Evolutionary conservation across 1,139 yeast species (phyloP).

Genomic region (Blastobotrys serpentis): DNA sequence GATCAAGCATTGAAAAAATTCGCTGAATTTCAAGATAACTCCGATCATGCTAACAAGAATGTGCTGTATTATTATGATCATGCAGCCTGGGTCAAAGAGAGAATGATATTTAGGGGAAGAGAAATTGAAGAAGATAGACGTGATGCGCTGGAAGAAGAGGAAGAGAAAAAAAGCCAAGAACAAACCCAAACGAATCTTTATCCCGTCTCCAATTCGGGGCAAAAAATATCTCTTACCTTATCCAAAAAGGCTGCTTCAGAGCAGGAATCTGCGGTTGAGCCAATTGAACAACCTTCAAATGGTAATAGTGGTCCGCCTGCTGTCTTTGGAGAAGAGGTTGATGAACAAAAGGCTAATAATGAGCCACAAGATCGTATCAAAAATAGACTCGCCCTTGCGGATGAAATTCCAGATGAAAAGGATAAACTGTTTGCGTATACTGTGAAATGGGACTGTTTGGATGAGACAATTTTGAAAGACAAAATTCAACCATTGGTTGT

Average conservation of each 20-base stretch:
- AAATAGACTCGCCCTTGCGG: conserved; percentile 6
- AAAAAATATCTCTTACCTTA: conserved; percentile 3
- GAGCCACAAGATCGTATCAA: conserved; percentile 1
- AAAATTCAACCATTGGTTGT: conserved; percentile 31
- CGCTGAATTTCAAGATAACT: conserved; percentile 30
- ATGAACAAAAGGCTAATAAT: background rate
- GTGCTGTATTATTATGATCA: conserved; percentile 37
- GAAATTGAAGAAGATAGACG: conserved; percentile 34
- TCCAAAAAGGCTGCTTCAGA: background rate
- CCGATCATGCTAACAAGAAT: conserved; percentile 22
- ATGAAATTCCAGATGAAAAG: conserved; percentile 9
- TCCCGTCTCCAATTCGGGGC: background rate
- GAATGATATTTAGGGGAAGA: conserved; percentile 30
- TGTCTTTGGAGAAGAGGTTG: background rate
- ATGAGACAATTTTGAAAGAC: conserved; percentile 27
- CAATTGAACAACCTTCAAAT: background rate
- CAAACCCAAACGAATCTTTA: background rate
- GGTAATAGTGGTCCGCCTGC: background rate
- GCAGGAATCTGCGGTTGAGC: background rate
- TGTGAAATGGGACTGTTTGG: conserved; percentile 34
- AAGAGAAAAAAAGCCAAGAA: conserved; percentile 21
- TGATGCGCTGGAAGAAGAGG: conserved; percentile 31
- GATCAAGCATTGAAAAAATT: conserved; percentile 25
- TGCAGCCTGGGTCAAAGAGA: conserved; percentile 36
- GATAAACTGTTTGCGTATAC: conserved; percentile 28